Evolutionary conservation across 2,329 filamentous ascomycete species (phyloP).

Genomic region (Fusarium vanettenii): DNA sequence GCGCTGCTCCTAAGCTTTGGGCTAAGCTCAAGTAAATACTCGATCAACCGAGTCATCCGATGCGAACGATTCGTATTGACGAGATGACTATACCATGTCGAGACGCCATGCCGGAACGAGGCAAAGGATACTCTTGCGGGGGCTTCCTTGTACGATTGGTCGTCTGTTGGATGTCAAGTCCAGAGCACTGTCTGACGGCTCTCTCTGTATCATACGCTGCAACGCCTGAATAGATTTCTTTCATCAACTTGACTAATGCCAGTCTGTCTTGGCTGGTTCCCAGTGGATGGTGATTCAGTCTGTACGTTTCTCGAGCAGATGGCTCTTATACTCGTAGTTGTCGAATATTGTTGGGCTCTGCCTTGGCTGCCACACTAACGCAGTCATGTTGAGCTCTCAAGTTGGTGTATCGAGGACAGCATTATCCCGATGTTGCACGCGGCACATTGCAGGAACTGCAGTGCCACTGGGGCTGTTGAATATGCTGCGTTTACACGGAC

Average conservation of each 20-base stretch:
- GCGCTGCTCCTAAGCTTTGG: slow-evolving; percentile 97
- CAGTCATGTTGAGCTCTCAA: not conserved
- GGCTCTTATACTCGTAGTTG: not conserved
- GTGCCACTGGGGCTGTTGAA: not conserved
- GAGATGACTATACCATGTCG: slow-evolving; percentile 39
- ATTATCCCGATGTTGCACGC: slow-evolving; percentile 2
- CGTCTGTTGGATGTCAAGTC: slow-evolving; percentile 35
- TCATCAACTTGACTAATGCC: slow-evolving; percentile 17
- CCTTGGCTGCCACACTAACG: not conserved
- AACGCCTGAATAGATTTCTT: slow-evolving; percentile 48
- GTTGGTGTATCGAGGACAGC: not conserved
- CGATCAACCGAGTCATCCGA: slow-evolving; percentile 25
- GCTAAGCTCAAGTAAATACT: slow-evolving; percentile 83
- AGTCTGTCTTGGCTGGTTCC: not conserved
- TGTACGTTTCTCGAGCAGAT: not conserved
- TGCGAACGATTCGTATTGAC: slow-evolving; percentile 34
- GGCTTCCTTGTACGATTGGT: slow-evolving; percentile 41
- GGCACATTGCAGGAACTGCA: not conserved
- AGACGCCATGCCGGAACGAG: slow-evolving; percentile 40
- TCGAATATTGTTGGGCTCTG: not conserved
- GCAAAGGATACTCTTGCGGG: slow-evolving; percentile 30
- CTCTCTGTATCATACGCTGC: slow-evolving; percentile 48
- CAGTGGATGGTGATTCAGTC: not conserved
- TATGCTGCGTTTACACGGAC: not conserved
- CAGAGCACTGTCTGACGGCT: slow-evolving; percentile 33